Evolutionary conservation across 176 grass and related monocot species (phyloP), one percentile per base, ranked within the genome.

Genomic region (Aegilops bicornis): DNA sequence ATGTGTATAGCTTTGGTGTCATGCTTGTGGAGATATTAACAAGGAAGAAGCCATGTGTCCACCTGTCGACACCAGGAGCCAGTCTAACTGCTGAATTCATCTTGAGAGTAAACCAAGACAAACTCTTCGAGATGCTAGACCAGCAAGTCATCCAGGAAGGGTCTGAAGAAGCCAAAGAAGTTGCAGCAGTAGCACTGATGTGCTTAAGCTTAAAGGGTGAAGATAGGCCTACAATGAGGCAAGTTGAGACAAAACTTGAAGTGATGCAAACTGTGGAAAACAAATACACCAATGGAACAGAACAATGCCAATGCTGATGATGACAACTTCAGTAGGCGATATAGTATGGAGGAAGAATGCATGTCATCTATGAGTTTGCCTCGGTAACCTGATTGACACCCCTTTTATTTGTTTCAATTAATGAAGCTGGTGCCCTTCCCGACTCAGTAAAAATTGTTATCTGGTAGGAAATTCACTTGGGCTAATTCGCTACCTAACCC

Each of bases 21-120:
- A 91, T 91, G 79, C 85, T 91, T 76, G 79, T 91, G 73, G 89
- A 87, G 30, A n/a, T 87, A 36, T 68, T 91, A 70, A 84, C 86
- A 47, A 63, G 82, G 58, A 78, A 73, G 6, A 66, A 45, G 56
- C 86, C 89, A 27, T 35, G 31, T 35, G 66, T 86, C 54, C 31
- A 74, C 37, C 64, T 80, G 15, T 42, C 60, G 65, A 40, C 81
- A 73, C 4, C 14, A 60, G 32, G 81, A 60, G 33, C 14, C 2
- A 72, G 52, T 73, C n/a, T 73, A 62, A 83, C 68, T 61, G 50
- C 33, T 42, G 68, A 83, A 73, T 83, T 83, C 69, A 43, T 83
- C 54, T 43, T 73, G 54, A 10, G 37, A 43, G 48, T 74, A 24
- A 62, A 45, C 82, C 69, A 74, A 43, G 69, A 83, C 50, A 74